Evolutionary conservation across 1,139 yeast species (phyloP), one percentile per base, ranked within the genome.

Genomic region (Fermentozyma sake): DNA sequence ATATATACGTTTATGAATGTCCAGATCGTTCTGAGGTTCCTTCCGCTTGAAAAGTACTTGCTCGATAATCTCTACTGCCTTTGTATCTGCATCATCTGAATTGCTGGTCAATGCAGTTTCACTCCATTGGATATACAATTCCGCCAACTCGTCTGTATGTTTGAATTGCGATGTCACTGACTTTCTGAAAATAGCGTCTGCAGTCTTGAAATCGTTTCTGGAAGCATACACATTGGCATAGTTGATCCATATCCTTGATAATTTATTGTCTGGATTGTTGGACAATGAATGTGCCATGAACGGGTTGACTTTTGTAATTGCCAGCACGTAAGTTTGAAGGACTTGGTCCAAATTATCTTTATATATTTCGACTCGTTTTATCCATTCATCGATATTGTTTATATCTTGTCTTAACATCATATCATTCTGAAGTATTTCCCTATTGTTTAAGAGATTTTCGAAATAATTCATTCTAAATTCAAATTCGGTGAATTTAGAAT

Each of bases 101-200:
- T 34, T 31, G 2, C 35, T 32, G 18, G 31, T 31, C 17, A 81
- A 43, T 29, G 75, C 77, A 53, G 77, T 55, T 37, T 81, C 85
- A 13, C 82, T 65, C 96, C 96, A 87, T 22, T 66, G 69, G 16
- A 74, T 60, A 68, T 87, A 85, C 3, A 86, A 52, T 3, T 69
- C 69, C 2, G 80, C 84, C 21, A 86, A 54, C 35, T 86, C 95
- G 18, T 74, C 73, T 1, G 76, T 61, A 12, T 67, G 57, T 16
- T 62, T 68, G 52, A 69, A 86, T 8, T 87, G 89, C 0, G 91
- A 91, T 29, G 77, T 75, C 1, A 76, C 61, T 0, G 93, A 81
- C 34, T 79, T 79, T 21, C 76, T 72, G 32, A 69, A 72, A 9
- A 87, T 72, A 9, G 71, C 60, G 37, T 82, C 58, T 0, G 93